Percentiles rank a stretch among this genome's conserved stretches.
phyloP scores from a whole-genome alignment of 2,329 filamentous ascomycete genomes.

The Colletotrichum nymphaeae region DNA sequence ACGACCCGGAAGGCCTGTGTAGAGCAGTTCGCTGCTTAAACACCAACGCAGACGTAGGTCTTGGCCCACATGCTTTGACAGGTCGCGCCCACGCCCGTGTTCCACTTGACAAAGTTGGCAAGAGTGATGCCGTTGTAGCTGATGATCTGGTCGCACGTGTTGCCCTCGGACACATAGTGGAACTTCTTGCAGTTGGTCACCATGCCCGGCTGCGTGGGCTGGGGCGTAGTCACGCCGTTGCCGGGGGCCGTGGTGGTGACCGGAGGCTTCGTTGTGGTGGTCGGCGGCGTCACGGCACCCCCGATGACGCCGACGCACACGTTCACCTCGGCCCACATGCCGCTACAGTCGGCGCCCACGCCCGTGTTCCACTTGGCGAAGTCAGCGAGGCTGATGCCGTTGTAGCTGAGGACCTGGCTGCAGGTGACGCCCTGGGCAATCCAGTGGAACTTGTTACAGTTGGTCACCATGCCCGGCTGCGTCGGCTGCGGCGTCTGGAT shows the following conservation, averaged over 20 bases:
- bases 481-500: conserved; percentile 18
- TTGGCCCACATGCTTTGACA: conserved; percentile 34
- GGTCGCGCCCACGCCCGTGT: conserved; percentile 28
- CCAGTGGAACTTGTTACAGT: no score
- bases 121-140: conserved; percentile 38
- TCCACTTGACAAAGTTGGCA: conserved; percentile 40
- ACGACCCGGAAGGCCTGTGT: no score
- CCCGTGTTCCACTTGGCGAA: neutral
- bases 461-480: no score
- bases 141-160: conserved; percentile 42
- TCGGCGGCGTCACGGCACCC: no score
- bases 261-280: no score
- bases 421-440: no score
- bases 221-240: neutral
- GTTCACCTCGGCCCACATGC: neutral
- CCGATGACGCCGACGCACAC: neutral
- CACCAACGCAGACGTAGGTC: conserved; percentile 30
- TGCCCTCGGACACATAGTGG: conserved; percentile 37
- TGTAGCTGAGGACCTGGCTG: neutral
- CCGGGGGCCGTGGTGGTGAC: no score
- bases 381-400: neutral
- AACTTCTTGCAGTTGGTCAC: conserved; percentile 44
- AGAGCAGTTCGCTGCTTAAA: neutral
- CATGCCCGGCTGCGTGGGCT: conserved; percentile 17
- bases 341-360: neutral